Evolutionary conservation across 2,329 filamentous ascomycete species (phyloP), one percentile per base, ranked within the genome.

Genomic region (Rhynchosporium graminicola): DNA sequence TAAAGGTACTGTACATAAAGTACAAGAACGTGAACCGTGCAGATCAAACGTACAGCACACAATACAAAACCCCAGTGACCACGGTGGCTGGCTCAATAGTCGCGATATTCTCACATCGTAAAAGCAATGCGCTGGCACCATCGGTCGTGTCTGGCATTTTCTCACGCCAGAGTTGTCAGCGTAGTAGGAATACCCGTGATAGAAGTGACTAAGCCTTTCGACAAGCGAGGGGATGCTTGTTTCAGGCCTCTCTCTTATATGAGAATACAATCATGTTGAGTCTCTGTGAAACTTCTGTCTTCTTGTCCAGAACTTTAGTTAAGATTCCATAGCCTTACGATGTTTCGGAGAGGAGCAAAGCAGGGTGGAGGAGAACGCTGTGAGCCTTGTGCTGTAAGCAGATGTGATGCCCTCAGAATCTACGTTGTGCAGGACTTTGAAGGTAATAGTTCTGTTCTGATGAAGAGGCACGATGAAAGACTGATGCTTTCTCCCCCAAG

Each of bases 131-230:
- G 54, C 12, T 57, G 54, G 54, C 54, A 57, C 13, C 28, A 33
- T 20, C 9, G 33, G n/a, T 54, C 33, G n/a, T 20, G 51, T 54
- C 36, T 40, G 36, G 51, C 51, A 40, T 46, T 57, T 40, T 46
- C 54, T 57, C 54, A 57, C 54, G 54, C 46, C 54, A 57, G 54
- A 57, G 13, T 57, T 7, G 31, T 57, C 54, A 45, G 50, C 51
- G 36, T 36, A 10, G n/a, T 54, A 33, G 51, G 20, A n/a, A 54
- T 10, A 20, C 33, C 40, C 31, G 42, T 4, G 54, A 36, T 13
- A 28, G 54, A 13, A 57, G 33, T 45, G 54, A 40, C 40, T 57
- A 57, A 57, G 54, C 54, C 46, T 57, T 47, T 10, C 54, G 54
- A 57, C n/a, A 46, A 40, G 12, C 54, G 54, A 57, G 54, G 40